Evolutionary conservation across 257 asterid species (phyloP).

Genomic region (Plantago ovata): DNA sequence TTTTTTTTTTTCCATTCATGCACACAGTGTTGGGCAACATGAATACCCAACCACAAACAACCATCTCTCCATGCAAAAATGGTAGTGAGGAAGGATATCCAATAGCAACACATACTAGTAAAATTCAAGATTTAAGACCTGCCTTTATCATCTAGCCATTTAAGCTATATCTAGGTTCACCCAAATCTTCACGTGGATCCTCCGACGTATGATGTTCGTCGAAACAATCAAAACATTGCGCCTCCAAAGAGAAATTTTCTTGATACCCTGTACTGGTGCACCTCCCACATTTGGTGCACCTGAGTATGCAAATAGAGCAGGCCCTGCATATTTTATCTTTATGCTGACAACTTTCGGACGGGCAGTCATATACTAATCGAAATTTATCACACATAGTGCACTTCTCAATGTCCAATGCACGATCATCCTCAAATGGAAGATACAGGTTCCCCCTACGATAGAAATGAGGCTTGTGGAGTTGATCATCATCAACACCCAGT

Average conservation of each 20-base stretch:
- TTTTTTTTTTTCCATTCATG: not conserved
- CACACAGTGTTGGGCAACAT: not conserved
- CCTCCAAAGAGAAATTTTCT: constrained; percentile 6
- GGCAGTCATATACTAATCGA: constrained; percentile 80
- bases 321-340: constrained; percentile 64
- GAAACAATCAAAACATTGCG: not conserved
- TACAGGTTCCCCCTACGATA: constrained; percentile 49
- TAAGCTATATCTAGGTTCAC: too few relatives aligned
- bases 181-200: too few relatives aligned
- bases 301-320: constrained; percentile 45
- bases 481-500: constrained; percentile 34
- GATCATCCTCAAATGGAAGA: constrained; percentile 63
- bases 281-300: constrained; percentile 3
- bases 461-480: constrained; percentile 45
- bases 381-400: constrained; percentile 73
- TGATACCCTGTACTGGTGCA: not conserved
- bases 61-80: too few relatives aligned
- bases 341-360: constrained; percentile 59
- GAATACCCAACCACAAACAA: too few relatives aligned
- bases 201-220: too few relatives aligned
- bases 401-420: constrained; percentile 65
- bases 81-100: too few relatives aligned
- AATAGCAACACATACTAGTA: too few relatives aligned
- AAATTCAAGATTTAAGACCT: too few relatives aligned
- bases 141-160: too few relatives aligned